phyloP scores from a whole-genome alignment of 208 protist species.

The Lotmaria passim region DNA sequence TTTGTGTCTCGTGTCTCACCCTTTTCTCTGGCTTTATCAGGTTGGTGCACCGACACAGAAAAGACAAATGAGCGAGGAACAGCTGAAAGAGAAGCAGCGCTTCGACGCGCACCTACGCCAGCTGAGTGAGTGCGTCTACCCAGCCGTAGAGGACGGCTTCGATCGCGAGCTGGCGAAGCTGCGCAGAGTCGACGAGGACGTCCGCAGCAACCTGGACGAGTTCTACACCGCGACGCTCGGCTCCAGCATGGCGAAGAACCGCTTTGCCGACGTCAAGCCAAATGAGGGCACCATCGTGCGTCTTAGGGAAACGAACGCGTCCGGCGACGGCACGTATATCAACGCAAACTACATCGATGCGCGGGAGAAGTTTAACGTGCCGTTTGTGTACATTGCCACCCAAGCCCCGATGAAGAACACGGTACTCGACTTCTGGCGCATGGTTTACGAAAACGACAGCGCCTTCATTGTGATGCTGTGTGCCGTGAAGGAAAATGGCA shows the following conservation, averaged over 20 bases:
- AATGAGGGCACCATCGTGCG: conserved; percentile 77
- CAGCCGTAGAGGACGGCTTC: conserved; percentile 59
- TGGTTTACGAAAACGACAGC: conserved; percentile 84
- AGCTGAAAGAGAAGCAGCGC: conserved; percentile 39
- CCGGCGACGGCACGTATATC: conserved; percentile 74
- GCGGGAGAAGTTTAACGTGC: conserved; percentile 56
- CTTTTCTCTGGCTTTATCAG: too few species aligned
- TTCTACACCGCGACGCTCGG: conserved; percentile 70
- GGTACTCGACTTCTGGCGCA: conserved; percentile 90
- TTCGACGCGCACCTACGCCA: conserved; percentile 34
- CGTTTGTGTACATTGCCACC: conserved; percentile 91
- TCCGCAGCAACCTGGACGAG: conserved; percentile 73
- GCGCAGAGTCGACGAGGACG: conserved; percentile 55
- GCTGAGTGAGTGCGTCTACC: conserved; percentile 35
- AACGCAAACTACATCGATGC: conserved; percentile 91
- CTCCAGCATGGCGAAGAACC: conserved; percentile 77
- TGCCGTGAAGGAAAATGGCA: conserved; percentile 66
- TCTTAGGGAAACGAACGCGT: conserved; percentile 31
- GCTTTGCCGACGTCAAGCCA: conserved; percentile 70
- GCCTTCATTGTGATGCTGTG: conserved; percentile 89
- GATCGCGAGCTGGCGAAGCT: conserved; percentile 66
- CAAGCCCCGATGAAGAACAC: conserved; percentile 88
- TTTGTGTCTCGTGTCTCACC: too few species aligned
- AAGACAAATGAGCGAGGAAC: conserved; percentile 36
- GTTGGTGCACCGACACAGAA: neutral